Percentiles rank a stretch among this genome's conserved stretches.
phyloP scores from a whole-genome alignment of 2,329 filamentous ascomycete species.

The Aspergillus japonicus region DNA sequence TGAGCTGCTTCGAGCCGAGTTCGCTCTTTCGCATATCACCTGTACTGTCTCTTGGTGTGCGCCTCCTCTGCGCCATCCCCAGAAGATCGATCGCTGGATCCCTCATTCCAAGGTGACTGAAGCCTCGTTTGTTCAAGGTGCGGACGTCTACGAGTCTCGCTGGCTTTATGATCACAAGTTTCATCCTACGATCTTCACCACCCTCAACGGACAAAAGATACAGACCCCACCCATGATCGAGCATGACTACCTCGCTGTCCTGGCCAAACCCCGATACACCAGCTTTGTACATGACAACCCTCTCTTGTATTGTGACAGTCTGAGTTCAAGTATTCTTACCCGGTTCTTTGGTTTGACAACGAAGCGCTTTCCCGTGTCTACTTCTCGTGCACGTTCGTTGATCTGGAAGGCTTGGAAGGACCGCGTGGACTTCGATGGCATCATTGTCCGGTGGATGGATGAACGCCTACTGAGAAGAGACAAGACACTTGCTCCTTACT shows the following conservation, averaged over 20 bases:
- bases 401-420: conserved; percentile 54
- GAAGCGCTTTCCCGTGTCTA: conserved; percentile 44
- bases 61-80: conserved; percentile 50
- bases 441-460: conserved; percentile 53
- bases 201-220: conserved; percentile 51
- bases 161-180: conserved; percentile 52
- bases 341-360: conserved; percentile 34
- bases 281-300: conserved; percentile 54
- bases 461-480: conserved; percentile 51
- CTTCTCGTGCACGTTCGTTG: conserved; percentile 49
- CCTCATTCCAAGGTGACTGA: conserved; percentile 56
- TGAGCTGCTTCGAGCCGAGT: conserved; percentile 57
- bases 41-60: conserved; percentile 57
- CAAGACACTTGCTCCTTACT: conserved; percentile 47
- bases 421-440: conserved; percentile 47
- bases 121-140: conserved; percentile 54
- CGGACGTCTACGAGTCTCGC: conserved; percentile 53
- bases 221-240: conserved; percentile 57
- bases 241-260: conserved; percentile 45
- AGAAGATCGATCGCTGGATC: conserved; percentile 56
- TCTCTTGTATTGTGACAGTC: conserved; percentile 48
- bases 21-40: conserved; percentile 53
- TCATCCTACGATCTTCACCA: conserved; percentile 49
- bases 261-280: conserved; percentile 44
- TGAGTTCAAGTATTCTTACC: conserved; percentile 34